Base-by-base conservation (phyloP, 352 stramenopile genomes). In the Halophytophthora batemanensis region DNA sequence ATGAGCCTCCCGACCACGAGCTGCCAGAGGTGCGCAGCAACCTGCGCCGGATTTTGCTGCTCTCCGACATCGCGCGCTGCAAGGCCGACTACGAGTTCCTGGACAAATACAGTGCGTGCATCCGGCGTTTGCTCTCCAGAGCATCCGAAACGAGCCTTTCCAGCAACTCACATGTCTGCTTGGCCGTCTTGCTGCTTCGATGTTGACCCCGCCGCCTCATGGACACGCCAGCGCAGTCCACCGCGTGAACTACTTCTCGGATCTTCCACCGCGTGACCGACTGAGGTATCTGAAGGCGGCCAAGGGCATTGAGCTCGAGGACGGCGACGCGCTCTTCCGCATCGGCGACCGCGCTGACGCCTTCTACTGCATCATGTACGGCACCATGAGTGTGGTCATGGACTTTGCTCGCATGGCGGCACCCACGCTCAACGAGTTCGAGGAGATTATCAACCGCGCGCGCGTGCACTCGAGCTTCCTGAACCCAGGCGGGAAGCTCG, bases 311-410 rank as follows among this genome's bases (percentile, higher is more conserved):
- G 71, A 84, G 41, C 66, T 90, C 18, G 61, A 85, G 7, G 64
- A 77, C 28, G 73, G 77, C 40, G 74, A 90, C 25, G 74, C 73
- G 40, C 53, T 90, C 2, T 90, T 90, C 54, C 66, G 76, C 33
- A 80, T 88, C 22, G 80, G 80, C 2, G 80, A 90, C 46, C 56
- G 66, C 3, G 80, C 80, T 4, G 80, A 90, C 47, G 72, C 77
- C 21, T 87, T 90, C 46, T 90, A 87, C 44, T 87, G 77, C 46
- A 72, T 88, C 59, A 84, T 88, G 64, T 88, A 81, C 47, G 80
- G 80, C 28, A 74, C 80, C 2, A 64, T 88, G 50, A 87, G 80
- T 45, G 75, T 88, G 35, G 75, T 90, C 12, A 72, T 90, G 44
- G 77, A 90, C 59, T 79, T 90, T 47, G 64, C 75, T n/a, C 77